A percentile compares a stretch with the other conserved stretches of the same genome.
Conservation (phyloP, 2,329 filamentous ascomycete genomes). For the Aspergillus transmontanensis region DNA sequence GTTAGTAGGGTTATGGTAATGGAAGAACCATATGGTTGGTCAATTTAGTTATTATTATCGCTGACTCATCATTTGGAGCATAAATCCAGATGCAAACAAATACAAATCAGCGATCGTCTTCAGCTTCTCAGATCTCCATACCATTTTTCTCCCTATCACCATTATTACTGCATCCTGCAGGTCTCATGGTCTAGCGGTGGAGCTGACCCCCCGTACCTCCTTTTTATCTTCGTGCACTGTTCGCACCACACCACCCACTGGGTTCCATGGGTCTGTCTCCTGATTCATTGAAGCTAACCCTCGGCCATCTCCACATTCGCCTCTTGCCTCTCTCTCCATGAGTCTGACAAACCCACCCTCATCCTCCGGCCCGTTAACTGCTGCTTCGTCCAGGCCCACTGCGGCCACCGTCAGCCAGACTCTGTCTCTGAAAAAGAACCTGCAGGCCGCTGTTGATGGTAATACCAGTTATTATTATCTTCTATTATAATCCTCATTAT, state of each 20-base stretch:
- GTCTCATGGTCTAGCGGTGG: not conserved
- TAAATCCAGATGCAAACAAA: not conserved
- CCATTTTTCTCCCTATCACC: not conserved
- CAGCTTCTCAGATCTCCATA: not conserved
- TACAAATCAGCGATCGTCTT: not conserved
- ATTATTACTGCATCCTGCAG: constrained; percentile 1
- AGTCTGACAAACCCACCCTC: constrained; percentile 47
- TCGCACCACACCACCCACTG: constrained; percentile 5
- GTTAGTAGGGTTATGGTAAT: no score
- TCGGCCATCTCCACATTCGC: constrained; percentile 8
- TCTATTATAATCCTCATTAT: constrained; percentile 15
- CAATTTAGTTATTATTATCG: not conserved
- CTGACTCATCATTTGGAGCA: not conserved
- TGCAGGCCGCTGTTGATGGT: constrained; percentile 51
- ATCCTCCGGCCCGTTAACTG: constrained; percentile 42
- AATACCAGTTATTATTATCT: constrained; percentile 31
- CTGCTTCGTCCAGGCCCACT: constrained; percentile 39
- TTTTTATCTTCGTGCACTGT: constrained; percentile 1
- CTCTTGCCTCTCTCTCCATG: constrained; percentile 29
- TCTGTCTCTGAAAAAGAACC: constrained; percentile 44
- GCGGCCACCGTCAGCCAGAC: constrained; percentile 33
- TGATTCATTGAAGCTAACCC: constrained; percentile 4
- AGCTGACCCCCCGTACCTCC: constrained; percentile 3
- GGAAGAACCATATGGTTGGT: not conserved
- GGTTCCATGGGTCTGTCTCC: constrained; percentile 6